Evolutionary conservation across 228 moss, liverwort and hornwort genomes (phyloP).

Genomic region (Sphagnum magellanicum): DNA sequence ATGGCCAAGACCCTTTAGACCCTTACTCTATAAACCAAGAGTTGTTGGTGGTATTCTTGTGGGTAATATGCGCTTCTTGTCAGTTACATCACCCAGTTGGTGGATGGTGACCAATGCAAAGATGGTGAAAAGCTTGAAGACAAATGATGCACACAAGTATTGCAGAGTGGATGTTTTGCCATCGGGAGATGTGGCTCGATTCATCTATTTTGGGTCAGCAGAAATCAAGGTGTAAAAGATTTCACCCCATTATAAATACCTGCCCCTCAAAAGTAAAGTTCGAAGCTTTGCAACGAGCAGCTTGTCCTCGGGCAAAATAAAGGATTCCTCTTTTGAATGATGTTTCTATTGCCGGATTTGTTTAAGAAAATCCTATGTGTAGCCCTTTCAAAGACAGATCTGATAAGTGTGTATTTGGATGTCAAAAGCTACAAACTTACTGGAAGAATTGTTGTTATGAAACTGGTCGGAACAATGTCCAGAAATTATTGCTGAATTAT

Average conservation of each 20-base stretch:
- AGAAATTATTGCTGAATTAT: too few species aligned
- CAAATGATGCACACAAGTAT: constrained; percentile 13
- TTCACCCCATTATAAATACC: constrained; percentile 6
- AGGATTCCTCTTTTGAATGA: too few species aligned
- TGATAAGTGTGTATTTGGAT: too few species aligned
- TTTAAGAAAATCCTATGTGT: too few species aligned
- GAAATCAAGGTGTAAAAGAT: constrained; percentile 24
- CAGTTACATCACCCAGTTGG: constrained; percentile 30
- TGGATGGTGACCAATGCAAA: constrained; percentile 8
- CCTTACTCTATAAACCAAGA: constrained; percentile 18
- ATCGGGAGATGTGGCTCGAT: constrained; percentile 26
- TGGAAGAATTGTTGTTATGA: too few species aligned
- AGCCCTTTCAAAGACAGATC: too few species aligned
- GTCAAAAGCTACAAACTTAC: too few species aligned
- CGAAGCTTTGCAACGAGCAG: too few species aligned
- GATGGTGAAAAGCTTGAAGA: constrained; percentile 7
- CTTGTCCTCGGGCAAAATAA: too few species aligned
- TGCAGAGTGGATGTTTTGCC: constrained; percentile 39
- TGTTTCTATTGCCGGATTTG: too few species aligned
- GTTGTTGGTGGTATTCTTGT: constrained; percentile 26
- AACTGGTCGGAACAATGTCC: too few species aligned
- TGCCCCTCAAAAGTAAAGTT: too few species aligned
- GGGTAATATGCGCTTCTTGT: constrained; percentile 35
- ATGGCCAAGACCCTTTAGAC: constrained; percentile 34
- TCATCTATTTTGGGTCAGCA: constrained; percentile 28